phyloP scores from a whole-genome alignment of 2,329 filamentous ascomycete genomes.

The Neonectria punicea region DNA sequence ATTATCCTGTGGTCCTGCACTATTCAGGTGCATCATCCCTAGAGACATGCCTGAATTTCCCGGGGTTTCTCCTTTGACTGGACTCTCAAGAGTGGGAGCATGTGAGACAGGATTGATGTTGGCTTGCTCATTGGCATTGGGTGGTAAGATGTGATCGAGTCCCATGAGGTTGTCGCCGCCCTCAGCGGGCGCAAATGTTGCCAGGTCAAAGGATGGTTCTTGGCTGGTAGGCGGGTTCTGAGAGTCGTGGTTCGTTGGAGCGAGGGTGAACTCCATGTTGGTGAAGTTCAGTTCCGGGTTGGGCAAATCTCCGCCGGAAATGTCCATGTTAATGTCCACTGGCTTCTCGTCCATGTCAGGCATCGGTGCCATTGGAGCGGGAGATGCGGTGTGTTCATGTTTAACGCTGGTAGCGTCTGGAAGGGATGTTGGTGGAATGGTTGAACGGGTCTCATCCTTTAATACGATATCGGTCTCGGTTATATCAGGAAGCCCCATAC shows the following conservation, averaged over 20 bases:
- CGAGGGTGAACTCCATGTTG: constrained; percentile 66
- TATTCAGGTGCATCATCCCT: not conserved
- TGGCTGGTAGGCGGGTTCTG: constrained; percentile 39
- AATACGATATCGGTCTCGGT: constrained; percentile 29
- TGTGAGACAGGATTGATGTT: constrained; percentile 24
- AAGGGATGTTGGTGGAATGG: constrained; percentile 22
- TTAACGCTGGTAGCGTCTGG: constrained; percentile 42
- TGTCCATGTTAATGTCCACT: constrained; percentile 36
- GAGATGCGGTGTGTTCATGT: constrained; percentile 40
- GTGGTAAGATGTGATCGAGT: constrained; percentile 46
- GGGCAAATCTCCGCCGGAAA: constrained; percentile 29
- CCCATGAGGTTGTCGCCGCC: constrained; percentile 45
- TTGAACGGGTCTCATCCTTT: constrained; percentile 37
- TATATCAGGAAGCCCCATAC: constrained; percentile 55
- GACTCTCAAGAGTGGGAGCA: constrained; percentile 18
- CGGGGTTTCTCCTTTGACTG: constrained; percentile 24
- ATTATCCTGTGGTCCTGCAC: constrained; percentile 2
- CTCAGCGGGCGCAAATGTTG: constrained; percentile 54
- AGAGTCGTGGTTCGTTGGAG: constrained; percentile 51
- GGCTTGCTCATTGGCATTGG: constrained; percentile 33
- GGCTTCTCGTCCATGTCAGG: constrained; percentile 42
- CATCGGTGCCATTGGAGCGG: constrained; percentile 42
- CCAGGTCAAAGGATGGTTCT: constrained; percentile 58
- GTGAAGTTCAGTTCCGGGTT: constrained; percentile 62
- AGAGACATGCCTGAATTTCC: constrained; percentile 11